phyloP scores from a whole-genome alignment of 257 asterid species.

The Lavandula angustifolia region DNA sequence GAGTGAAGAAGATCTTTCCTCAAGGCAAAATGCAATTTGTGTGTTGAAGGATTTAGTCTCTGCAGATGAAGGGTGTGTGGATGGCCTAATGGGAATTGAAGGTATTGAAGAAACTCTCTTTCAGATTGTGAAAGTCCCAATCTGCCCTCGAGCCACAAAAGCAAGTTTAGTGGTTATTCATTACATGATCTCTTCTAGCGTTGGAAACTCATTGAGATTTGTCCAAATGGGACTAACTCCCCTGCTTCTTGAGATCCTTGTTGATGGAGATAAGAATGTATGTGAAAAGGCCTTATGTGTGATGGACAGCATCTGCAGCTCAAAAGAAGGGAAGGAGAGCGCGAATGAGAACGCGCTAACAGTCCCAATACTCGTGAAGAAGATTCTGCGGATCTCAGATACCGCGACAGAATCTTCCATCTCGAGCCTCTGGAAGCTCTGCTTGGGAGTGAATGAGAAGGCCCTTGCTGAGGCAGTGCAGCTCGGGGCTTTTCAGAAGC shows the following conservation, averaged over 20 bases:
- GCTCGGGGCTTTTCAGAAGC: slow-evolving; percentile 77
- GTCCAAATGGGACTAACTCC: slow-evolving; percentile 56
- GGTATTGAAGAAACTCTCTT: slow-evolving; percentile 49
- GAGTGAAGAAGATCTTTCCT: slow-evolving; percentile 52
- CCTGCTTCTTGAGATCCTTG: slow-evolving; percentile 61
- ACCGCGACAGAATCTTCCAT: slow-evolving; percentile 51
- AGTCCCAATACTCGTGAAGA: slow-evolving; percentile 66
- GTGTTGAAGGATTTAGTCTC: slow-evolving; percentile 51
- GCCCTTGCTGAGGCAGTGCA: slow-evolving; percentile 59
- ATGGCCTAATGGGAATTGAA: slow-evolving; percentile 38
- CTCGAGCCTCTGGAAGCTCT: slow-evolving; percentile 64
- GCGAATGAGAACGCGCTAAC: slow-evolving; percentile 50
- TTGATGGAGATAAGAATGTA: slow-evolving; percentile 55
- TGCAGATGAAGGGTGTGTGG: slow-evolving; percentile 30
- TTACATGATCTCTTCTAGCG: slow-evolving; percentile 36
- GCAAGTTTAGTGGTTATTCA: slow-evolving; percentile 59
- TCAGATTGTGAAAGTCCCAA: slow-evolving; percentile 51
- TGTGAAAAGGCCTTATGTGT: slow-evolving; percentile 61
- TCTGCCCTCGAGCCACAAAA: slow-evolving; percentile 63
- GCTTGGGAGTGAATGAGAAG: slow-evolving; percentile 43
- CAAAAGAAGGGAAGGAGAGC: slow-evolving; percentile 50
- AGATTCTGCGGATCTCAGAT: slow-evolving; percentile 67
- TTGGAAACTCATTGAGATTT: slow-evolving; percentile 29
- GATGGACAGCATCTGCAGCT: slow-evolving; percentile 48
- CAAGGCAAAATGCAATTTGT: slow-evolving; percentile 47